These are phyloP conservation scores for Adiantum capillusveneris DNA, from an alignment of 75 land plant species.

Conservation along the genomic window DNA sequence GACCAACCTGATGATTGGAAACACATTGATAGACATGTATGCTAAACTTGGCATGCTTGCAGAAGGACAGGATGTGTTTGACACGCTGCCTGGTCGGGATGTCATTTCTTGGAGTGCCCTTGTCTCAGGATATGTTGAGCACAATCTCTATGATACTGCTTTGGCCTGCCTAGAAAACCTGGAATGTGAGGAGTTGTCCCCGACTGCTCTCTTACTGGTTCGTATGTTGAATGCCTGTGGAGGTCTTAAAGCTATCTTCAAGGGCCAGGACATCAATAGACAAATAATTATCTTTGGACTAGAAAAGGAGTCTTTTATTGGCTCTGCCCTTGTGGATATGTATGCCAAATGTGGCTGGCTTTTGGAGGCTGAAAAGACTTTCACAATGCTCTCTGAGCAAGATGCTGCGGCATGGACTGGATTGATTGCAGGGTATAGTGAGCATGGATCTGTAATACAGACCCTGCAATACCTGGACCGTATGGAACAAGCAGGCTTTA, in stretches of 20 bases:
- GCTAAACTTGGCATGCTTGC: slow-evolving; percentile 39
- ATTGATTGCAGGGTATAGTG: slow-evolving; percentile 12
- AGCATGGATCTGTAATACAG: slow-evolving; percentile 11
- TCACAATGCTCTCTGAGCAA: not conserved
- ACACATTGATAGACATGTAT: slow-evolving; percentile 30
- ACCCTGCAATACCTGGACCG: slow-evolving; percentile 3
- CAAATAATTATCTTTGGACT: not conserved
- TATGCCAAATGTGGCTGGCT: slow-evolving; percentile 24
- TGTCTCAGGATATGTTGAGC: slow-evolving; percentile 25
- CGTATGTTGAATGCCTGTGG: not conserved
- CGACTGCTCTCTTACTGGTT: not conserved
- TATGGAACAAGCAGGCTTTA: slow-evolving; percentile 3
- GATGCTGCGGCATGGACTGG: slow-evolving; percentile 16
- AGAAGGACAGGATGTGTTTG: slow-evolving; percentile 31
- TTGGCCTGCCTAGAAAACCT: not conserved
- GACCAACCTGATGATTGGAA: slow-evolving; percentile 20
- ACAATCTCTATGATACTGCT: not conserved
- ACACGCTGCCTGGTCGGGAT: slow-evolving; percentile 23
- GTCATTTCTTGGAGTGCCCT: slow-evolving; percentile 59
- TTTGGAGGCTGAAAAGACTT: slow-evolving; percentile 7
- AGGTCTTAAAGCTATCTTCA: not conserved
- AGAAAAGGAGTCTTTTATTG: slow-evolving; percentile 3
- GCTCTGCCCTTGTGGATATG: slow-evolving; percentile 18
- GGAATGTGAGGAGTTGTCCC: not conserved
- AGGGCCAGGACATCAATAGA: not conserved